Percentiles rank a stretch among this genome's conserved stretches.
Conservation (phyloP, 1,284 basidiomycete species). For the Exobasidium rhododendri region DNA sequence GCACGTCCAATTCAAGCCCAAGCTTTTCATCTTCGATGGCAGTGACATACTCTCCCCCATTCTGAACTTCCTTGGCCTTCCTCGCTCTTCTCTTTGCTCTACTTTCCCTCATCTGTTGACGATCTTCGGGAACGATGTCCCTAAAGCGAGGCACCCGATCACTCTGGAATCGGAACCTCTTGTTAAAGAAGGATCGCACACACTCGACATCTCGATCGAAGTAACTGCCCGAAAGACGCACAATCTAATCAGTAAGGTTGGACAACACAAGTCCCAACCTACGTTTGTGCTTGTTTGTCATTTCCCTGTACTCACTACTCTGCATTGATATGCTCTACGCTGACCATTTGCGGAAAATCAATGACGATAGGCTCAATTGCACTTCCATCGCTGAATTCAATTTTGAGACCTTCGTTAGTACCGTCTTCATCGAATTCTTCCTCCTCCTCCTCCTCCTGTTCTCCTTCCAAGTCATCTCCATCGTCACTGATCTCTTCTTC, state of each 20-base stretch:
- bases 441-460: constrained; percentile 21
- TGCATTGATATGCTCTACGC: constrained; percentile 91
- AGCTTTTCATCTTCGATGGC: constrained; percentile 41
- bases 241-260: too few relatives aligned
- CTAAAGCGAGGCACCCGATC: constrained; percentile 67
- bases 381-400: constrained; percentile 72
- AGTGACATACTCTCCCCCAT: neutral
- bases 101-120: constrained; percentile 52
- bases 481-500: neutral
- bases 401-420: constrained; percentile 67
- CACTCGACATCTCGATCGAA: constrained; percentile 98
- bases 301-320: constrained; percentile 75
- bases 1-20: constrained; percentile 30
- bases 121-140: constrained; percentile 31
- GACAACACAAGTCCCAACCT: too few relatives aligned
- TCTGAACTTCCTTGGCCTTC: constrained; percentile 1
- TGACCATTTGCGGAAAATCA: constrained; percentile 99
- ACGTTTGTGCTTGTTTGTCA: too few relatives aligned
- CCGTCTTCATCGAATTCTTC: constrained; percentile 14
- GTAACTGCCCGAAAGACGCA: constrained; percentile 66
- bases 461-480: constrained; percentile 20
- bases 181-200: constrained; percentile 86
- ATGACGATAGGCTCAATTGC: constrained; percentile 82
- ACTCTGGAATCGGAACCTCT: constrained; percentile 89
- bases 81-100: constrained; percentile 56